phyloP scores from a whole-genome alignment of 805 yeast genomes.

The Yamadazyma insecticola region DNA sequence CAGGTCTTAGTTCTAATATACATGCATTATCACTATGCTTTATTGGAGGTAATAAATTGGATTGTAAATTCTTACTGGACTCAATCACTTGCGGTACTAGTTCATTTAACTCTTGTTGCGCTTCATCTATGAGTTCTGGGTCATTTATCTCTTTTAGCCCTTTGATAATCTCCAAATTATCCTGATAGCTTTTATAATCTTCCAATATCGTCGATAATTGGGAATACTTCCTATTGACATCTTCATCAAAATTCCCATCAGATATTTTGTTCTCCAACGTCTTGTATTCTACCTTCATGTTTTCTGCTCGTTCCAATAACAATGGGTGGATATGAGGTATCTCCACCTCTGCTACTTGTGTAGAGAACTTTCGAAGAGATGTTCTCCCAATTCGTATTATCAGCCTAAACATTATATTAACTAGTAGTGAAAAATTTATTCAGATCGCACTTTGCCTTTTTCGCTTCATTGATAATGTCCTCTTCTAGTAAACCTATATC shows the following conservation, averaged over 20 bases:
- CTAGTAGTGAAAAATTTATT: too few species aligned
- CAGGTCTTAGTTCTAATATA: conserved; percentile 84
- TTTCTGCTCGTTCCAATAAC: conserved; percentile 32
- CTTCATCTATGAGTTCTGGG: conserved; percentile 48
- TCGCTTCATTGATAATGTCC: too few species aligned
- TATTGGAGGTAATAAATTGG: conserved; percentile 67
- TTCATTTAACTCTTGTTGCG: conserved; percentile 51
- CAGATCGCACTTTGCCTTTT: too few species aligned
- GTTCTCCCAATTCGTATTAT: too few species aligned
- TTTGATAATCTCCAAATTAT: conserved; percentile 19
- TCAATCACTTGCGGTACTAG: conserved; percentile 42
- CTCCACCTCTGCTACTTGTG: background rate
- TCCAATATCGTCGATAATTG: conserved; percentile 27
- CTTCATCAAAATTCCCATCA: conserved; percentile 31
- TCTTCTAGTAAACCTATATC: conserved; percentile 19
- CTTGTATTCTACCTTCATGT: conserved; percentile 23
- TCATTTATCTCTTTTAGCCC: conserved; percentile 33
- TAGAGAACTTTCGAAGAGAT: too few species aligned
- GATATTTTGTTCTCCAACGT: conserved; percentile 23
- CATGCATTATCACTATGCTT: conserved; percentile 74
- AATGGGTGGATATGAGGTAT: conserved; percentile 35
- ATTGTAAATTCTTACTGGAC: conserved; percentile 44
- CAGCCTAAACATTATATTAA: too few species aligned
- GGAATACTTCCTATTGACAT: conserved; percentile 26
- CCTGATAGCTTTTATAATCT: conserved; percentile 23